phyloP scores from a whole-genome alignment of 2,329 filamentous ascomycete genomes.

The Aspergillus neotritici region DNA sequence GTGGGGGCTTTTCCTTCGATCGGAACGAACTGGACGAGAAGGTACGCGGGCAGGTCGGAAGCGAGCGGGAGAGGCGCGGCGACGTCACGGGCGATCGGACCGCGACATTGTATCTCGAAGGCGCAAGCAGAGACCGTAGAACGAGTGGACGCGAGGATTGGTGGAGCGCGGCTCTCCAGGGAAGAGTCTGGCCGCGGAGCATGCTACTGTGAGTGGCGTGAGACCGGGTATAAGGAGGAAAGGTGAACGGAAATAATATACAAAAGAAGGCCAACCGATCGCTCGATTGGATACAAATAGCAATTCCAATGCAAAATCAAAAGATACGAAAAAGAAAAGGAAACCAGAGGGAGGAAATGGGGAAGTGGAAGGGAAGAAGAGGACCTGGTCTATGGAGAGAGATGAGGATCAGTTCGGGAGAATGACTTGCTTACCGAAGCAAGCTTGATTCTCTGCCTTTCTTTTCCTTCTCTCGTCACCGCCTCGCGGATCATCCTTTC shows the following conservation, averaged over 20 bases:
- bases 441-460: conserved; percentile 17
- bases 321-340: background rate
- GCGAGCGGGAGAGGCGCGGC: conserved; percentile 19
- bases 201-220: conserved; percentile 42
- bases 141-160: conserved; percentile 41
- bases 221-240: conserved; percentile 6
- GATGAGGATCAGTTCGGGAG: conserved; percentile 13
- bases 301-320: conserved; percentile 5
- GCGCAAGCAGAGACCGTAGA: conserved; percentile 28
- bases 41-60: conserved; percentile 30
- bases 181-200: conserved; percentile 59
- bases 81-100: conserved; percentile 23
- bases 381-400: conserved; percentile 7
- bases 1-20: conserved; percentile 53
- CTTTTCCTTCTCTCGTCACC: conserved; percentile 14
- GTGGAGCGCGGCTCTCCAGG: conserved; percentile 59
- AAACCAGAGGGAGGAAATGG: background rate
- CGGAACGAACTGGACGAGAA: conserved; percentile 45
- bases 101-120: conserved; percentile 28
- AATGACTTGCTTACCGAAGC: conserved; percentile 25
- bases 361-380: background rate
- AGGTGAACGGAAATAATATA: conserved; percentile 11
- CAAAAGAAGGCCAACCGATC: background rate
- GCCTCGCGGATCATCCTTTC: conserved; percentile 23
- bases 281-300: too few species aligned